Conservation (phyloP, 2,329 filamentous ascomycete genomes). For the Fusarium duplospermum region DNA sequence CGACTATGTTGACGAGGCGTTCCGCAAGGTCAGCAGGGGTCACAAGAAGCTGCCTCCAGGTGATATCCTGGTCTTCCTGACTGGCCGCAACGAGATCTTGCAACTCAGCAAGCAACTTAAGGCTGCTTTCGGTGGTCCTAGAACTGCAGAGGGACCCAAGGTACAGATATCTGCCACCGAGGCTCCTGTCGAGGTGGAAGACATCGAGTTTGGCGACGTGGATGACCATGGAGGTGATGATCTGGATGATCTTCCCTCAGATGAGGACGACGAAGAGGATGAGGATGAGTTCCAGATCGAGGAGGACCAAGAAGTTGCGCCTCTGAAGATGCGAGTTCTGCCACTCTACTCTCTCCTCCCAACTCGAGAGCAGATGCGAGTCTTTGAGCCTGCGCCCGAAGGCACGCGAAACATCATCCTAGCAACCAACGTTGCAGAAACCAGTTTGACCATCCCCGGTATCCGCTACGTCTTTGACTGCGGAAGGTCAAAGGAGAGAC, state of each 20-base stretch:
- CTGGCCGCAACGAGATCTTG: constrained; percentile 91
- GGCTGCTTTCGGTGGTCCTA: constrained; percentile 70
- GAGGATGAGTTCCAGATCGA: constrained; percentile 79
- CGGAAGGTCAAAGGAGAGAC: constrained; percentile 90
- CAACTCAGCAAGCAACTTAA: constrained; percentile 84
- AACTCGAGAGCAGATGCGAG: constrained; percentile 88
- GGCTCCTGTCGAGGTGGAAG: constrained; percentile 84
- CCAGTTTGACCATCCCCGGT: constrained; percentile 94
- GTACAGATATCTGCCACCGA: constrained; percentile 83
- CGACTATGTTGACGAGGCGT: constrained; percentile 92
- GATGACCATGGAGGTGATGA: constrained; percentile 73
- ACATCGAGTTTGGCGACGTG: constrained; percentile 81
- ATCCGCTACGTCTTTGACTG: constrained; percentile 97
- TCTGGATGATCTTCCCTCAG: constrained; percentile 69
- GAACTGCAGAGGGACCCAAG: constrained; percentile 69
- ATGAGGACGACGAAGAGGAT: constrained; percentile 67
- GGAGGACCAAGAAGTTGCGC: constrained; percentile 68
- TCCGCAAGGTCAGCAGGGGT: constrained; percentile 85
- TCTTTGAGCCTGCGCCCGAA: constrained; percentile 88
- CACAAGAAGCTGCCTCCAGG: constrained; percentile 92
- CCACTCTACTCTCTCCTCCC: constrained; percentile 94
- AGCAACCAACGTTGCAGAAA: constrained; percentile 97
- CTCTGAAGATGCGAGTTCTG: constrained; percentile 85
- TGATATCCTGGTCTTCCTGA: constrained; percentile 93
- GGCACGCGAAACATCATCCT: constrained; percentile 87